These are phyloP conservation scores for Endoconidiophora laricicola DNA, from an alignment of 2,329 filamentous ascomycete species.

Conservation along the genomic window DNA sequence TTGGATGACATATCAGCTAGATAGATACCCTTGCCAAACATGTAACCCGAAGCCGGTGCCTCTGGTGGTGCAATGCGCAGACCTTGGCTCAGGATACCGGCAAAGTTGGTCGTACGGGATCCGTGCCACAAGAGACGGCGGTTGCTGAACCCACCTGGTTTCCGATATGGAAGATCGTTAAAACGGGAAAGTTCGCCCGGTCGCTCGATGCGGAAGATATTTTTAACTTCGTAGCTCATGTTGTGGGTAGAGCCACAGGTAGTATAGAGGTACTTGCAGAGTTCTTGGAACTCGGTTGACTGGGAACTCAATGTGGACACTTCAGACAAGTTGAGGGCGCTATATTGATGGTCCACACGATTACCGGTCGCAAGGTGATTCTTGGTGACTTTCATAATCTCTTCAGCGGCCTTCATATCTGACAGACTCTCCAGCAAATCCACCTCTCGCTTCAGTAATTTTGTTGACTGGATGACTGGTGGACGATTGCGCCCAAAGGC, in stretches of 20 bases:
- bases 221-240: conserved; percentile 41
- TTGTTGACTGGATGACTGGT: conserved; percentile 42
- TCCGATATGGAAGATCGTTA: conserved; percentile 26
- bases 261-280: conserved; percentile 49
- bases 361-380: conserved; percentile 36
- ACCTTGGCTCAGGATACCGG: conserved; percentile 73
- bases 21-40: conserved; percentile 86
- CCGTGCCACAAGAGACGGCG: conserved; percentile 77
- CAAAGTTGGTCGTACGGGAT: conserved; percentile 67
- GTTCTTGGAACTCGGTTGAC: conserved; percentile 45
- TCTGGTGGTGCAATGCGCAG: conserved; percentile 79
- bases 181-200: conserved; percentile 57
- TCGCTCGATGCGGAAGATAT: conserved; percentile 74
- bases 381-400: conserved; percentile 50
- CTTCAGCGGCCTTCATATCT: conserved; percentile 69
- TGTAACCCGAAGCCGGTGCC: conserved; percentile 64
- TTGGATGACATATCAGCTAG: conserved; percentile 74
- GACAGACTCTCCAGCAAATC: conserved; percentile 65
- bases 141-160: conserved; percentile 33
- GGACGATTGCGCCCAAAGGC: conserved; percentile 59
- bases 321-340: conserved; percentile 54
- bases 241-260: conserved; percentile 53
- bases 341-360: conserved; percentile 55
- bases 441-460: conserved; percentile 55
- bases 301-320: conserved; percentile 50